phyloP scores from a whole-genome alignment of 805 yeast genomes.

The Candida cerambycidarum region DNA sequence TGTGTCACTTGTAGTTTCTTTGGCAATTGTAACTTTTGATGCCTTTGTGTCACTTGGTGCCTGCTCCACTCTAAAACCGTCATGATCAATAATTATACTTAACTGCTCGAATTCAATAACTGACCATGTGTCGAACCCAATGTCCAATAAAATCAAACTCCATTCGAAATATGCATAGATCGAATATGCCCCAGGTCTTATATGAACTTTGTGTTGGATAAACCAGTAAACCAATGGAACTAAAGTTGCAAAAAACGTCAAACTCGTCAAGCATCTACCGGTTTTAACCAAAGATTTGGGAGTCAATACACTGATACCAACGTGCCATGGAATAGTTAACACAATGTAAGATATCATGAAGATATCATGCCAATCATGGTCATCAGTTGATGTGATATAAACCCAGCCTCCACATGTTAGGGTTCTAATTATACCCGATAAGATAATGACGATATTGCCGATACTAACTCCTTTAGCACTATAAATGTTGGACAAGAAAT shows the following conservation, averaged over 20 bases:
- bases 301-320: conserved; percentile 55
- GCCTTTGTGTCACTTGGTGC: too few relatives aligned
- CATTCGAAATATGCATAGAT: conserved; percentile 94
- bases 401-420: conserved; percentile 99
- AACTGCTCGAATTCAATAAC: conserved; percentile 65
- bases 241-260: conserved; percentile 65
- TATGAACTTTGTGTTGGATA: conserved; percentile 89
- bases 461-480: background rate
- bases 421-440: conserved; percentile 81
- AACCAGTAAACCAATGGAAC: conserved; percentile 86
- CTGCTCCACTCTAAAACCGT: conserved; percentile 1
- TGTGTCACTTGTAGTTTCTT: too few relatives aligned
- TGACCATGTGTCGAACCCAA: conserved; percentile 82
- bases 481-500: conserved; percentile 42
- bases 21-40: conserved; percentile 1
- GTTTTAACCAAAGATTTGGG: conserved; percentile 47
- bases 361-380: conserved; percentile 93
- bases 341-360: conserved; percentile 91
- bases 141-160: conserved; percentile 80
- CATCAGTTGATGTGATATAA: conserved; percentile 94
- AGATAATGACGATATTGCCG: conserved; percentile 20
- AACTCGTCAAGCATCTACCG: conserved; percentile 53
- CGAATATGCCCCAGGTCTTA: conserved; percentile 91
- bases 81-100: conserved; percentile 41
- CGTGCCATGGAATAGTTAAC: conserved; percentile 89